Conservation (phyloP, 441 rosid genomes). For the Croton laevigatus region DNA sequence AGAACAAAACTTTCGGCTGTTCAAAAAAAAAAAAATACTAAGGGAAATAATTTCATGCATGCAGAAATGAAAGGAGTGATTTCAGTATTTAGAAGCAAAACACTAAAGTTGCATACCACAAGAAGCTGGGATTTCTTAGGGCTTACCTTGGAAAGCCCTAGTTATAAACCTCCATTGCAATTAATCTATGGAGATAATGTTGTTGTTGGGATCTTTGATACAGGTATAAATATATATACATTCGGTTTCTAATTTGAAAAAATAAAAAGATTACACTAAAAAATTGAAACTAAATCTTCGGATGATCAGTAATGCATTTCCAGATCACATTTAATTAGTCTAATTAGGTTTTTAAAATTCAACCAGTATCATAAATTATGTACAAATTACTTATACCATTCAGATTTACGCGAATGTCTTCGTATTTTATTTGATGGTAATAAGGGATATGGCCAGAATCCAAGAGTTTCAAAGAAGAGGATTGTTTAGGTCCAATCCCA, state of each 20-base stretch:
- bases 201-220: slow-evolving; percentile 55
- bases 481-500: slow-evolving; percentile 44
- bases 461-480: slow-evolving; percentile 45
- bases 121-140: slow-evolving; percentile 91
- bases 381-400: too few species aligned
- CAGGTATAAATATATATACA: slow-evolving; percentile 32
- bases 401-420: neutral
- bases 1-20: too few species aligned
- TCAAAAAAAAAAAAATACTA: too few species aligned
- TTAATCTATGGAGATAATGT: slow-evolving; percentile 44
- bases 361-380: too few species aligned
- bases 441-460: slow-evolving; percentile 79
- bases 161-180: slow-evolving; percentile 32
- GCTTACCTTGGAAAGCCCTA: slow-evolving; percentile 37
- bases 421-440: neutral
- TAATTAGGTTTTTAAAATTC: too few species aligned
- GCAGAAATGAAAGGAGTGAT: slow-evolving; percentile 57
- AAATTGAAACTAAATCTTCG: too few species aligned
- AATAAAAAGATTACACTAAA: too few species aligned
- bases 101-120: slow-evolving; percentile 62
- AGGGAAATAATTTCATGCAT: slow-evolving; percentile 1
- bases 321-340: too few species aligned
- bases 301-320: too few species aligned
- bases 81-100: slow-evolving; percentile 58
- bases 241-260: too few species aligned